Conservation (phyloP, 257 asterid species). For the Nicotiana tabacum region DNA sequence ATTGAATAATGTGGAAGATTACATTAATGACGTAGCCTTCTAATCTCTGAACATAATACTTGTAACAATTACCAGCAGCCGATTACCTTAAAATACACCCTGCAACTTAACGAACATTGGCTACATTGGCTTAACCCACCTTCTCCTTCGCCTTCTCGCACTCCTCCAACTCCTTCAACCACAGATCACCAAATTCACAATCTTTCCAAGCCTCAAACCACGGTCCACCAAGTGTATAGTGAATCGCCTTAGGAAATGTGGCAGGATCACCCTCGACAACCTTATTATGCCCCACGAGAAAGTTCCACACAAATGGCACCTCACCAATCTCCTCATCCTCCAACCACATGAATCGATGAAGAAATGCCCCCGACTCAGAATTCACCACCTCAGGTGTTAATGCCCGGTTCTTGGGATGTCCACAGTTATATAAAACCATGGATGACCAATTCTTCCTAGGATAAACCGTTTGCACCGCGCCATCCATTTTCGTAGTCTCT, state of each 20-base stretch:
- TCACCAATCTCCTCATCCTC: constrained; percentile 78
- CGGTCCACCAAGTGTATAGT: constrained; percentile 85
- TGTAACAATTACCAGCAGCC: neutral
- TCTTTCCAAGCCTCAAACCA: constrained; percentile 93
- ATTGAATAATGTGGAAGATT: neutral
- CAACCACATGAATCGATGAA: constrained; percentile 87
- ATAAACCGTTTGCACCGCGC: constrained; percentile 73
- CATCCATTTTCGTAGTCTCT: constrained; percentile 86
- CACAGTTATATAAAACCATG: constrained; percentile 84
- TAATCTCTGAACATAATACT: neutral
- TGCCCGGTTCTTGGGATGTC: constrained; percentile 52
- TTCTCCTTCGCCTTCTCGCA: constrained; percentile 29
- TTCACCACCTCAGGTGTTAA: constrained; percentile 74
- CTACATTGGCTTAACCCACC: constrained; percentile 1
- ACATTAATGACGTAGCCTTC: neutral
- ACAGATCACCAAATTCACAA: constrained; percentile 80
- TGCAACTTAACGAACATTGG: neutral
- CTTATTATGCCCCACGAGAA: constrained; percentile 75
- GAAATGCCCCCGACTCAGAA: constrained; percentile 66
- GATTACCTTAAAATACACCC: neutral
- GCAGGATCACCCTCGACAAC: constrained; percentile 54
- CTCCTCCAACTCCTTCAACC: constrained; percentile 78
- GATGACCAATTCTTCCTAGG: constrained; percentile 97
- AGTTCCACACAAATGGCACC: constrained; percentile 81
- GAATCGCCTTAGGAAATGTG: constrained; percentile 68